phyloP scores from a whole-genome alignment of 2,329 filamentous ascomycete species.

The Talaromyces sp. region DNA sequence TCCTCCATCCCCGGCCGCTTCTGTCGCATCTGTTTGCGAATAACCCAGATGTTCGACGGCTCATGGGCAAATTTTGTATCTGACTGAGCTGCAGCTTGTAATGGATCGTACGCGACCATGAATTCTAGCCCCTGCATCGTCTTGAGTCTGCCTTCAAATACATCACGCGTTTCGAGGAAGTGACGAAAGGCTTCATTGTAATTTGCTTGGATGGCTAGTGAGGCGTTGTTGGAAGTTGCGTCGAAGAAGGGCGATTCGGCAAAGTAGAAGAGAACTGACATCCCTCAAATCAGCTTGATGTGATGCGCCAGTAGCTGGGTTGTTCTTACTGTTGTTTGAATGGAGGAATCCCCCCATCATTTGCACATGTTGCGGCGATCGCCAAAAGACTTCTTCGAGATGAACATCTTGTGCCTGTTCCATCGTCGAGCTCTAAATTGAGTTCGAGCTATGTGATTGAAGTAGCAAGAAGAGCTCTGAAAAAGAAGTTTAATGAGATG shows the following conservation, averaged over 20 bases:
- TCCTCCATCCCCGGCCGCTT: constrained; percentile 44
- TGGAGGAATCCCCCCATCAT: constrained; percentile 47
- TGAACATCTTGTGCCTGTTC: constrained; percentile 34
- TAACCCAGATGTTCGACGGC: constrained; percentile 55
- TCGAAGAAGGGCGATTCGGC: constrained; percentile 63
- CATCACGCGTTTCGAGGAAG: constrained; percentile 53
- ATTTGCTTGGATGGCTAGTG: constrained; percentile 52
- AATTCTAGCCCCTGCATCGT: constrained; percentile 59
- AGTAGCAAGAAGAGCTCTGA: not conserved
- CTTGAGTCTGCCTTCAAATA: constrained; percentile 54
- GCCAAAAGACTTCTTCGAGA: constrained; percentile 46
- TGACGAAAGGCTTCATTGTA: constrained; percentile 49
- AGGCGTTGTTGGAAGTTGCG: constrained; percentile 57
- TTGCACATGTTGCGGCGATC: constrained; percentile 44
- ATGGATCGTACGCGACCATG: constrained; percentile 57
- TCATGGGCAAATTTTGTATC: constrained; percentile 43
- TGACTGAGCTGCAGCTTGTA: constrained; percentile 45
- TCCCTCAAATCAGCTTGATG: not conserved
- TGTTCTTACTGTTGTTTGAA: constrained; percentile 43
- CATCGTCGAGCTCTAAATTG: constrained; percentile 23
- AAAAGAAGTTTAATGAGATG: not conserved
- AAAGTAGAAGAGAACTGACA: constrained; percentile 59
- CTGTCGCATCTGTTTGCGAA: constrained; percentile 56
- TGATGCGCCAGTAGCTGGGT: not conserved
- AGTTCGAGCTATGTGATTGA: no score